phyloP scores from a whole-genome alignment of 129 eudicot genomes.

The Escallonia herrerae region DNA sequence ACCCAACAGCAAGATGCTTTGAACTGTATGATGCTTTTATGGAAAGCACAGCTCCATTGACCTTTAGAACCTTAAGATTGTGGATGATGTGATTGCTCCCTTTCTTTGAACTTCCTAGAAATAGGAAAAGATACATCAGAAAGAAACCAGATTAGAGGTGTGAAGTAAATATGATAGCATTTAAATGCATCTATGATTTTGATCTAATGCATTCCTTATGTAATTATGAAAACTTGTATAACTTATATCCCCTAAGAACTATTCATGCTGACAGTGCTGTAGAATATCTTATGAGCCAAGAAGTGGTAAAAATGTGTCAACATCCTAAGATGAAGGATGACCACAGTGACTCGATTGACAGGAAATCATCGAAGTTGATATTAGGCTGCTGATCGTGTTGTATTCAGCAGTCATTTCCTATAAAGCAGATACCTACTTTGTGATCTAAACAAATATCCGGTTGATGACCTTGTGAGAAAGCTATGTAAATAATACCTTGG shows the following conservation, averaged over 20 bases:
- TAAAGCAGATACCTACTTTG: neutral
- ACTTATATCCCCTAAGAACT: too few species aligned
- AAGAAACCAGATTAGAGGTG: neutral
- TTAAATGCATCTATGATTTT: too few species aligned
- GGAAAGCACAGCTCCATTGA: slow-evolving; percentile 69
- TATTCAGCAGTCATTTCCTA: neutral
- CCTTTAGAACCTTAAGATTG: slow-evolving; percentile 53
- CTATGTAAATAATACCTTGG: slow-evolving; percentile 40
- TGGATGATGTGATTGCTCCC: slow-evolving; percentile 68
- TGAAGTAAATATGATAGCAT: too few species aligned
- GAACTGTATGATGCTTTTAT: slow-evolving; percentile 34
- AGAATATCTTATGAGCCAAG: neutral
- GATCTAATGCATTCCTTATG: too few species aligned
- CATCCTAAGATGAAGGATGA: neutral
- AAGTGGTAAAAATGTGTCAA: neutral
- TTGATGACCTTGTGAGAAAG: neutral
- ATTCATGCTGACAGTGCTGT: too few species aligned
- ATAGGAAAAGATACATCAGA: slow-evolving; percentile 2
- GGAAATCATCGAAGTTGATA: neutral
- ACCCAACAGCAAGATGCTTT: slow-evolving; percentile 76
- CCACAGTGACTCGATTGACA: neutral
- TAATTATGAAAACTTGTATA: too few species aligned
- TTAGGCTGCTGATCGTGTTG: neutral
- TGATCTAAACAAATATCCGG: too few species aligned
- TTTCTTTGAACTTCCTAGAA: slow-evolving; percentile 85